Percentiles rank a stretch among this genome's conserved stretches.
Evolutionary conservation across 2,329 filamentous ascomycete species (phyloP).

Genomic region (Neonectria faginata): DNA sequence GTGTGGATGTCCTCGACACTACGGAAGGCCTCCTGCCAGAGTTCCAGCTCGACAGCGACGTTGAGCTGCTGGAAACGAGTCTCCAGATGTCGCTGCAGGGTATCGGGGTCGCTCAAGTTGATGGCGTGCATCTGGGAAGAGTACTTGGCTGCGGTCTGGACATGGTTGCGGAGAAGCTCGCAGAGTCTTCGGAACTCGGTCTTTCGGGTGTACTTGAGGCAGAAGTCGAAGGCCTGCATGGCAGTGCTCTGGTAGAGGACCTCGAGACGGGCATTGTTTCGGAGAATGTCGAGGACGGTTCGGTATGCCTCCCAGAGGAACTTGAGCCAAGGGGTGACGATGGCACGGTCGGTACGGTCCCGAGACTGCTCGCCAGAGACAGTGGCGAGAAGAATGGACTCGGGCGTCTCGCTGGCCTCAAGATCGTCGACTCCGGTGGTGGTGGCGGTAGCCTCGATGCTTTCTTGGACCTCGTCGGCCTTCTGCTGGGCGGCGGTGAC

Average conservation of each 20-base stretch:
- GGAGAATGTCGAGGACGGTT: conserved; percentile 96
- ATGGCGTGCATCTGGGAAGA: conserved; percentile 99
- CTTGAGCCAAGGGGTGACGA: conserved; percentile 99
- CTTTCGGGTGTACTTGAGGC: conserved; percentile 97
- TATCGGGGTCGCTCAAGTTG: conserved; percentile 97
- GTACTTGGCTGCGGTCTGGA: conserved; percentile 99
- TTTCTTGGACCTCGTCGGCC: conserved; percentile 93
- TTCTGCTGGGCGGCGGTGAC: conserved; percentile 96
- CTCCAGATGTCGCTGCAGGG: conserved; percentile 95
- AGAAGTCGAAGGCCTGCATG: conserved; percentile 98
- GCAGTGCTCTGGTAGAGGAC: conserved; percentile 98
- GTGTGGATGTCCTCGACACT: conserved; percentile 99
- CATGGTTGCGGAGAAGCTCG: conserved; percentile 97
- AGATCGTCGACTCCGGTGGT: conserved; percentile 89
- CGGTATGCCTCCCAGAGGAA: conserved; percentile 99
- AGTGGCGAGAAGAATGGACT: conserved; percentile 96
- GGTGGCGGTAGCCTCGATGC: conserved; percentile 75
- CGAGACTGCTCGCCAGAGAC: conserved; percentile 98
- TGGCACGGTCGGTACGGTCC: conserved; percentile 96
- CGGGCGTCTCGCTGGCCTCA: conserved; percentile 96
- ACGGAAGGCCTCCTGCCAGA: conserved; percentile 99
- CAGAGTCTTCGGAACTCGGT: conserved; percentile 99
- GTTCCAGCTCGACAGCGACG: conserved; percentile 95
- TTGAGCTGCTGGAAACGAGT: conserved; percentile 99
- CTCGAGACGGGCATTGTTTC: conserved; percentile 98